Conservation (phyloP, 2,329 filamentous ascomycete genomes). For the Teratosphaeria viscida region DNA sequence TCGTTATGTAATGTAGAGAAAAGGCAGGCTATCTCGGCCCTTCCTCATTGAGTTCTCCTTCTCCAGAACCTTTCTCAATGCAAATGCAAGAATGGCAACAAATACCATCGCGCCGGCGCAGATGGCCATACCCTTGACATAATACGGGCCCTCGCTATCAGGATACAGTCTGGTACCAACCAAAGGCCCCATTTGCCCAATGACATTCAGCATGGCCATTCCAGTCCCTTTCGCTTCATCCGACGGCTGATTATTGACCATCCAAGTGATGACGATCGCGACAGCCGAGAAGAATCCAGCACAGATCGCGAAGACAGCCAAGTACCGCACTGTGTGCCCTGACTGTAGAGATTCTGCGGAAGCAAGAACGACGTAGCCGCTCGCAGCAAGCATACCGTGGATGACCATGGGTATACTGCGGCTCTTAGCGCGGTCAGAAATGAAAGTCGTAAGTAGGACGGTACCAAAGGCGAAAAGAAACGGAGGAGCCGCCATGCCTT, state of each 20-base stretch:
- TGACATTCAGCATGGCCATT: constrained; percentile 68
- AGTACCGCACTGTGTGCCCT: constrained; percentile 46
- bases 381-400: constrained; percentile 56
- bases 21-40: neutral
- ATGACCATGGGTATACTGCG: constrained; percentile 58
- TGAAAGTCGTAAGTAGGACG: constrained; percentile 60
- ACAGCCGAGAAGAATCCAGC: constrained; percentile 77
- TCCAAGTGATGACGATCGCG: constrained; percentile 79
- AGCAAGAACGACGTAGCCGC: constrained; percentile 37
- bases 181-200: constrained; percentile 69
- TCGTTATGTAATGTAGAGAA: neutral
- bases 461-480: constrained; percentile 65
- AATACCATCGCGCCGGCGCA: constrained; percentile 42
- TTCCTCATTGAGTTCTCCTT: constrained; percentile 21
- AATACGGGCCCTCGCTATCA: constrained; percentile 38
- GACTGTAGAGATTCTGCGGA: constrained; percentile 29
- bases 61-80: constrained; percentile 32
- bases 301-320: constrained; percentile 67
- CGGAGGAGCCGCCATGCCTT: constrained; percentile 71
- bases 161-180: constrained; percentile 47
- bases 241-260: constrained; percentile 69
- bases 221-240: constrained; percentile 61
- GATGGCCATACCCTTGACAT: constrained; percentile 39
- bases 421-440: constrained; percentile 56
- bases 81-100: constrained; percentile 33